Evolutionary conservation across 495 filamentous ascomycete species (phyloP), one percentile per base, ranked within the genome.

Genomic region (Cairneyella variabilis): DNA sequence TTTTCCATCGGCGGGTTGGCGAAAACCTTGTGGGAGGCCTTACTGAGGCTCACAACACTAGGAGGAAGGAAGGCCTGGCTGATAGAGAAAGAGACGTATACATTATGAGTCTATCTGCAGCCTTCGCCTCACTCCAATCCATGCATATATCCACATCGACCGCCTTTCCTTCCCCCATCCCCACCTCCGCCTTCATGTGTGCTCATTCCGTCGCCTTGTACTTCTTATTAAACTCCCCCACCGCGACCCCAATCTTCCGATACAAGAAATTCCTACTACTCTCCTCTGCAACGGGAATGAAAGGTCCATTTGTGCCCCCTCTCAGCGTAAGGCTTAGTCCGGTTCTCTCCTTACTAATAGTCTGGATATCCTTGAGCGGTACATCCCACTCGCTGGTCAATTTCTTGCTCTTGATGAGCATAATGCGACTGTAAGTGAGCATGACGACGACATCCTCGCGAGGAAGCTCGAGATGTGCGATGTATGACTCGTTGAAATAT

Each of bases 401-500:
- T 66, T 83, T 85, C 68, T 93, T 85, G 23, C 83, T 86, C 60
- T 90, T 80, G 56, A 98, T 85, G 21, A 97, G 82, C 81, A 97
- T 84, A 66, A 98, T 96, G 4, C 88, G 79, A 46, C 83, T 82
- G 66, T 95, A 98, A 17, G 93, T 97, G 56, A 98, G 79, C 84
- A 98, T 89, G 53, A 97, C 88, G 46, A 97, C 80, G 80, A 95
- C 88, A 62, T 97, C 93, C 63, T 91, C 84, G 8, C 85, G 81
- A 5, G 85, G 87, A 25, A 98, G 83, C 64, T 97, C 93, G 18
- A 98, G 77, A 58, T 98, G 93, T 11, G 91, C 93, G 63, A 98
- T 93, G 70, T 98, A 98, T 63, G 91, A 81, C 68, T 97, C 95
- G 71, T 92, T 83, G 79, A 98, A 98, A 74, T 89, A 96, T 71